Evolutionary conservation across 1,284 basidiomycete genomes (phyloP).

Genomic region (Thelephora terrestris): DNA sequence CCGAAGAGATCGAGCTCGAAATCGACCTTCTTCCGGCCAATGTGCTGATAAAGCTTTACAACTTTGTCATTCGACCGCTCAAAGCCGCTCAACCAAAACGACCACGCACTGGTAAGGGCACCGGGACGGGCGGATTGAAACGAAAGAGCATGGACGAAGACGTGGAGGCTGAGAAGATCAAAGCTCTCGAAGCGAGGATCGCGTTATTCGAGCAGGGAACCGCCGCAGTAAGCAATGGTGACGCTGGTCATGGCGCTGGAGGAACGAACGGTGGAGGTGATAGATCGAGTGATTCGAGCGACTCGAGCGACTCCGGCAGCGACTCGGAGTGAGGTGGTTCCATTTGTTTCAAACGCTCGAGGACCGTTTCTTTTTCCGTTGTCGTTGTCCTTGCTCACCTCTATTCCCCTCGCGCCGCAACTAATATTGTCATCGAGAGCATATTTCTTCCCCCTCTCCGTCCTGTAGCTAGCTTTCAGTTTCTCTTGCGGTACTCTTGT

Average conservation of each 20-base stretch:
- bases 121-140: conserved; percentile 78
- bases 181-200: conserved; percentile 75
- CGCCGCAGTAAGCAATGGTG: conserved; percentile 13
- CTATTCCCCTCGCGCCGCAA: too few relatives aligned
- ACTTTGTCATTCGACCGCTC: conserved; percentile 78
- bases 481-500: too few relatives aligned
- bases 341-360: background rate
- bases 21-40: conserved; percentile 80
- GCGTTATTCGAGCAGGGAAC: conserved; percentile 55
- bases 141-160: conserved; percentile 90
- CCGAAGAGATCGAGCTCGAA: conserved; percentile 94
- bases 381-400: too few relatives aligned
- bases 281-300: conserved; percentile 65
- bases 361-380: too few relatives aligned
- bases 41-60: conserved; percentile 87
- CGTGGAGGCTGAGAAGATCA: conserved; percentile 83
- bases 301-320: conserved; percentile 62
- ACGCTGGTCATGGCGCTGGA: conserved; percentile 19
- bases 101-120: conserved; percentile 60
- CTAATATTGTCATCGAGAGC: too few relatives aligned
- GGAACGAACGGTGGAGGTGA: conserved; percentile 40
- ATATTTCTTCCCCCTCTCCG: too few relatives aligned
- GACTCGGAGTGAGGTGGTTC: conserved; percentile 62
- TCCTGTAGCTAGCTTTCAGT: too few relatives aligned
- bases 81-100: conserved; percentile 52